Conservation (phyloP, 805 yeast species). For the Komagataella kurtzmanii region DNA sequence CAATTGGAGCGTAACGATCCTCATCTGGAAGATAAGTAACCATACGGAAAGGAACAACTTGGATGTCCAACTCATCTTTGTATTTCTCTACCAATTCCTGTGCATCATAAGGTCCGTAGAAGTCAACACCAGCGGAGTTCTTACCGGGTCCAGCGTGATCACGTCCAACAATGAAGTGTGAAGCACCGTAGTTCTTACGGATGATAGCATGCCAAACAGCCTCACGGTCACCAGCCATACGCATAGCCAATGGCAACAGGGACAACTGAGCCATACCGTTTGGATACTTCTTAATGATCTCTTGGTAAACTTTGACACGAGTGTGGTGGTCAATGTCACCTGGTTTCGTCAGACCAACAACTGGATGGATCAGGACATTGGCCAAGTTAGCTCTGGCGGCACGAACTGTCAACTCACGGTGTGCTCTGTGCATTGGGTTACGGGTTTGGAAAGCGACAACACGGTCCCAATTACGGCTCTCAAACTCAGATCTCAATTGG, state of each 20-base stretch:
- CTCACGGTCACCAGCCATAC: conserved; percentile 98
- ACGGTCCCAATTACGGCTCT: conserved; percentile 68
- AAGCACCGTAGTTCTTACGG: conserved; percentile 92
- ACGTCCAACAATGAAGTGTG: conserved; percentile 95
- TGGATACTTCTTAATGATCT: conserved; percentile 85
- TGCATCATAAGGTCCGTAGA: conserved; percentile 96
- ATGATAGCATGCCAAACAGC: conserved; percentile 98
- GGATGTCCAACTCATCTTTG: conserved; percentile 69
- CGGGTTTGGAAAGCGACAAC: conserved; percentile 97
- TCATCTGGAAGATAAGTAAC: conserved; percentile 92
- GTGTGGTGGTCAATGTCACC: conserved; percentile 98
- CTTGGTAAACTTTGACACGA: conserved; percentile 89
- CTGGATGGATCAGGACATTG: conserved; percentile 87
- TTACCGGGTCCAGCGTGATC: conserved; percentile 97
- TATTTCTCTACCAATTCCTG: conserved; percentile 74
- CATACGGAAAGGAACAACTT: conserved; percentile 93
- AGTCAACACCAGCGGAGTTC: conserved; percentile 79
- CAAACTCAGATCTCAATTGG: conserved; percentile 77
- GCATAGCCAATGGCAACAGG: conserved; percentile 88
- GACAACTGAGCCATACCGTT: conserved; percentile 87
- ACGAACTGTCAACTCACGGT: conserved; percentile 87
- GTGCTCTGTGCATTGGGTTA: conserved; percentile 98
- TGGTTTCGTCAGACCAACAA: conserved; percentile 92
- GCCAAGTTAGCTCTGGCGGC: conserved; percentile 92
- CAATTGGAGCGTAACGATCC: conserved; percentile 91